Percentiles rank a stretch among this genome's conserved stretches.
Conservation (phyloP, 192 early-diverging fungal genomes). For the Podila verticillata region DNA sequence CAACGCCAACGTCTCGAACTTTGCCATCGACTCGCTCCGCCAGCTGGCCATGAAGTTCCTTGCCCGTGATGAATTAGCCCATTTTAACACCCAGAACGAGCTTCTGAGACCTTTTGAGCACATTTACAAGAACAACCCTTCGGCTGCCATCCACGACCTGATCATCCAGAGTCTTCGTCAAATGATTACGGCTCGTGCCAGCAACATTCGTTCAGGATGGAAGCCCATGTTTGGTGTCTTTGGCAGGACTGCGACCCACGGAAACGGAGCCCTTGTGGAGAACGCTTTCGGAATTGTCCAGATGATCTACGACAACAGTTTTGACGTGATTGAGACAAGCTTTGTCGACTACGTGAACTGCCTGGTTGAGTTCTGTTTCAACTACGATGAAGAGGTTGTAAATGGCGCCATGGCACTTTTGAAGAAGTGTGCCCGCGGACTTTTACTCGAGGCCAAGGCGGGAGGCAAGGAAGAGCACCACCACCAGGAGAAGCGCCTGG, state of each 20-base stretch:
- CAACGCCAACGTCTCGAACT: slow-evolving; percentile 79
- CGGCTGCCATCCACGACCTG: slow-evolving; percentile 75
- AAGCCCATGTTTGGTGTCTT: slow-evolving; percentile 74
- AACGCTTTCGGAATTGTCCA: slow-evolving; percentile 54
- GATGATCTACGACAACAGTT: slow-evolving; percentile 57
- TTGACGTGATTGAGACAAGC: slow-evolving; percentile 56
- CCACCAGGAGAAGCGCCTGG: slow-evolving; percentile 35
- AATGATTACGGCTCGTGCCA: slow-evolving; percentile 76
- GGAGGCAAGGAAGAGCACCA: slow-evolving; percentile 14
- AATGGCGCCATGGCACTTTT: slow-evolving; percentile 68
- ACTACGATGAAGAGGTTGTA: slow-evolving; percentile 54
- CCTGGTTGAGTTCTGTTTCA: slow-evolving; percentile 60
- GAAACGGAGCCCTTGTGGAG: slow-evolving; percentile 57
- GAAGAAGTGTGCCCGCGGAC: slow-evolving; percentile 52
- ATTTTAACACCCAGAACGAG: slow-evolving; percentile 94
- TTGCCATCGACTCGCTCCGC: slow-evolving; percentile 92
- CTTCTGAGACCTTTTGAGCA: slow-evolving; percentile 92
- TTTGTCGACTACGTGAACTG: slow-evolving; percentile 62
- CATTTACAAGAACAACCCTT: slow-evolving; percentile 81
- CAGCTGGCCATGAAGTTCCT: slow-evolving; percentile 95
- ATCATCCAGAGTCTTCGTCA: slow-evolving; percentile 78
- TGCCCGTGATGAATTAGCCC: slow-evolving; percentile 92
- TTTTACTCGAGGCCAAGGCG: slow-evolving; percentile 44
- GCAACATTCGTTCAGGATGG: slow-evolving; percentile 86
- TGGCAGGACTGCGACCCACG: slow-evolving; percentile 73